Base-by-base conservation (phyloP, 805 yeast genomes). In the Tetrapisispora nanseiensis region DNA sequence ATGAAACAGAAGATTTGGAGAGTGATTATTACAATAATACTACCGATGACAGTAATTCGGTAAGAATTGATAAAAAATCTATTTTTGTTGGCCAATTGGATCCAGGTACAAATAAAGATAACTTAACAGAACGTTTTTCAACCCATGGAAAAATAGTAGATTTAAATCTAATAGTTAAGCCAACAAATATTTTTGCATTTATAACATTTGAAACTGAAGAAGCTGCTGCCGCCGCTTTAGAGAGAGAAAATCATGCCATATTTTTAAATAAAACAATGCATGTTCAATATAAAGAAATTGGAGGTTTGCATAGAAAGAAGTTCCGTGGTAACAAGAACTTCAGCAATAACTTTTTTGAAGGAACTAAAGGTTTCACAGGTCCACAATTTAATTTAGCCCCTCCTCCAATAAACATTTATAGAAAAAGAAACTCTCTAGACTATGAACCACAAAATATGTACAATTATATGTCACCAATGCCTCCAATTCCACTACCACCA, bases 151-250 rank as follows among this genome's bases (percentile, higher is more conserved):
- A 68, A 33, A 75, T 86, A 41, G 64, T 63, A 13, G 78, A 75
- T 36, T 66, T 75, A 18, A 70, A 78, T 36, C 68, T 82, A 33
- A 72, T 82, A 29, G 60, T 71, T 31, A 75, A 74, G 51, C 75
- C 67, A 32, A 63, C 66, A 3, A 63, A 68, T 39, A 68, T 74
- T 24, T 85, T 83, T 69, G 95, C 94, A 1, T 86, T 86, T 54
- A 74, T 86, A 46, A 75, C 75, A 44, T 86, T 67, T 54, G 69
- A 67, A 28, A 67, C 71, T 10, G 87, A 81, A 51, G 71, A 72
- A 19, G 76, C 92, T 19, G 95, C 95, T 7, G 94, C 92, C 5
- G 71, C 84, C 37, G 95, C 95, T 1, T 85, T 86, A 41, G 94
- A 86, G 59, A 71, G 79, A 47, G 92, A 84, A 56, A 86, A 87